Conservation (phyloP, 805 yeast genomes). For the Hanseniaspora pseudoguilliermondii region DNA sequence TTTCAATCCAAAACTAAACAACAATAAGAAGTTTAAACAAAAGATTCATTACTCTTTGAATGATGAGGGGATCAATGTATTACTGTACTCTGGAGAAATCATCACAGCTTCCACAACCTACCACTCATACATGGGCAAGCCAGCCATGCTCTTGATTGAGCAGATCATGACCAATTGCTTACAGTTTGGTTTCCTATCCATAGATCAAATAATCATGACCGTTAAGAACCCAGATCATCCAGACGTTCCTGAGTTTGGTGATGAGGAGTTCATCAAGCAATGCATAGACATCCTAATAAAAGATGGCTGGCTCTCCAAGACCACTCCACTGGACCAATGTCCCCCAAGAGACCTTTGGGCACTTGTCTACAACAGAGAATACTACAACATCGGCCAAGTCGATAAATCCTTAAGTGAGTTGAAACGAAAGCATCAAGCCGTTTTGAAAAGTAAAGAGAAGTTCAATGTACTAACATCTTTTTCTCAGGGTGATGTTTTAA, state of each 20-base stretch:
- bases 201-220: slow-evolving; percentile 12
- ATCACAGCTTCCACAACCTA: slow-evolving; percentile 38
- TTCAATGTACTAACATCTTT: slow-evolving; percentile 27
- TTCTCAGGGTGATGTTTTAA: slow-evolving; percentile 26
- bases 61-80: slow-evolving; percentile 48
- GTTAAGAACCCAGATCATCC: neutral
- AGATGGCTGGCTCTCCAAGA: slow-evolving; percentile 40
- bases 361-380: slow-evolving; percentile 31
- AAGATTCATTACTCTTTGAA: slow-evolving; percentile 44
- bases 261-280: slow-evolving; percentile 16
- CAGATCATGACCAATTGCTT: slow-evolving; percentile 10
- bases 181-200: slow-evolving; percentile 6
- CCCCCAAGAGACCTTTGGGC: slow-evolving; percentile 32
- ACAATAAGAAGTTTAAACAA: slow-evolving; percentile 15
- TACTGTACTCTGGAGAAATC: slow-evolving; percentile 69
- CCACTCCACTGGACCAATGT: slow-evolving; percentile 28
- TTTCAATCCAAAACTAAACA: slow-evolving; percentile 8
- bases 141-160: slow-evolving; percentile 16
- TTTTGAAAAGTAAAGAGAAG: slow-evolving; percentile 33
- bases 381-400: slow-evolving; percentile 28
- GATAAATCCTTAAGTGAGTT: slow-evolving; percentile 38
- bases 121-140: slow-evolving; percentile 19
- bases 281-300: slow-evolving; percentile 28
- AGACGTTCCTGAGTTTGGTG: neutral
- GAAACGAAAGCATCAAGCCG: slow-evolving; percentile 48